A percentile compares a stretch with the other conserved stretches of the same genome.
These are phyloP conservation scores for Amaranthus cruentus DNA, from an alignment of 148 eudicot genomes.

Conservation along the genomic window DNA sequence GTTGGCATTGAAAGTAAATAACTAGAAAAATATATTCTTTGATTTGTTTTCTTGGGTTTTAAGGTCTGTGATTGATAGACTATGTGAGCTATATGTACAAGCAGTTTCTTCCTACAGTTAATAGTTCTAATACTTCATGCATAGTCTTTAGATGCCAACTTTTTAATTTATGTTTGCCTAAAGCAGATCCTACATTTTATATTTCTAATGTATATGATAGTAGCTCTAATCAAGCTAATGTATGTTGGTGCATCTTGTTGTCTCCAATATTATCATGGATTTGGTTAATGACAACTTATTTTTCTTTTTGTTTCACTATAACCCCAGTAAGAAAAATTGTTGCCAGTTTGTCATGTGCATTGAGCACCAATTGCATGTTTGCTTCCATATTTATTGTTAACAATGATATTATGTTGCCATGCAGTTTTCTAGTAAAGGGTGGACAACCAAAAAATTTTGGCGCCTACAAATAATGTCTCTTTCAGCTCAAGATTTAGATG, in stretches of 20 bases:
- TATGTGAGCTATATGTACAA: not conserved
- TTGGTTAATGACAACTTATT: not conserved
- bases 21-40: too few relatives aligned
- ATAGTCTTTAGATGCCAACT: not conserved
- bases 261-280: not conserved
- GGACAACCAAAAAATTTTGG: not conserved
- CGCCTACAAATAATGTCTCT: conserved; percentile 29
- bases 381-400: not conserved
- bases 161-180: not conserved
- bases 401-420: not conserved
- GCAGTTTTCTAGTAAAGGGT: not conserved
- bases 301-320: not conserved
- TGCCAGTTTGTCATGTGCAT: not conserved
- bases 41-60: not conserved
- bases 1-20: too few relatives aligned
- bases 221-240: not conserved
- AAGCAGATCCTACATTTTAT: not conserved
- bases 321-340: not conserved
- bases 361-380: not conserved
- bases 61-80: not conserved
- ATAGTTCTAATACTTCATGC: not conserved
- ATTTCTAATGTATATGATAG: not conserved
- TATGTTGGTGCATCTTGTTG: not conserved
- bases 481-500: conserved; percentile 28
- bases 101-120: not conserved